Percentiles rank a stretch among this genome's conserved stretches.
Evolutionary conservation across 192 early-diverging fungal species (phyloP).

Genomic region (Obelidium mucronatum): DNA sequence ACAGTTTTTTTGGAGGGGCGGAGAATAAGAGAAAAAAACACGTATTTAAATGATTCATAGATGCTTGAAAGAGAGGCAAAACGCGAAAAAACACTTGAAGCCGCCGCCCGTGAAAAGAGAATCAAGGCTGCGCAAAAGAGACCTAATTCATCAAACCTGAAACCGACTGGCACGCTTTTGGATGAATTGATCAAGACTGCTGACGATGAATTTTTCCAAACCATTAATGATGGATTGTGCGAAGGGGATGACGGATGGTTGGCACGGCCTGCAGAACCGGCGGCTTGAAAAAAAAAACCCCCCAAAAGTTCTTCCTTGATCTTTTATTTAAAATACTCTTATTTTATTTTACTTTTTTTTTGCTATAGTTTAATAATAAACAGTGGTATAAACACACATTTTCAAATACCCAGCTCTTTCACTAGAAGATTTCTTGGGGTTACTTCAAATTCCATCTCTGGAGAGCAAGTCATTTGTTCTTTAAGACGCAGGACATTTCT

Average conservation of each 20-base stretch:
- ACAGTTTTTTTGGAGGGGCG: slow-evolving; percentile 14
- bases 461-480: slow-evolving; percentile 38
- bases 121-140: slow-evolving; percentile 66
- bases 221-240: slow-evolving; percentile 54
- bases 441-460: slow-evolving; percentile 42
- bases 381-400: no score
- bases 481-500: slow-evolving; percentile 22
- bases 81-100: slow-evolving; percentile 68
- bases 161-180: slow-evolving; percentile 41
- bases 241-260: slow-evolving; percentile 30
- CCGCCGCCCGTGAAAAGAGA: slow-evolving; percentile 61
- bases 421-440: slow-evolving; percentile 2
- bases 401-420: slow-evolving; percentile 18
- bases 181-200: slow-evolving; percentile 57
- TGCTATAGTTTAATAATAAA: neutral
- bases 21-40: neutral
- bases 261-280: neutral
- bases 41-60: slow-evolving; percentile 40
- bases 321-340: neutral
- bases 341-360: neutral
- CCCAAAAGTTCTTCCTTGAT: neutral
- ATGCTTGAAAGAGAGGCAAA: slow-evolving; percentile 71
- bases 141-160: slow-evolving; percentile 49
- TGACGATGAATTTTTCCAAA: slow-evolving; percentile 62
- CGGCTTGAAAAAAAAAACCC: no score